Evolutionary conservation across 2,329 filamentous ascomycete genomes (phyloP).

Genomic region (Aciculosporium take): DNA sequence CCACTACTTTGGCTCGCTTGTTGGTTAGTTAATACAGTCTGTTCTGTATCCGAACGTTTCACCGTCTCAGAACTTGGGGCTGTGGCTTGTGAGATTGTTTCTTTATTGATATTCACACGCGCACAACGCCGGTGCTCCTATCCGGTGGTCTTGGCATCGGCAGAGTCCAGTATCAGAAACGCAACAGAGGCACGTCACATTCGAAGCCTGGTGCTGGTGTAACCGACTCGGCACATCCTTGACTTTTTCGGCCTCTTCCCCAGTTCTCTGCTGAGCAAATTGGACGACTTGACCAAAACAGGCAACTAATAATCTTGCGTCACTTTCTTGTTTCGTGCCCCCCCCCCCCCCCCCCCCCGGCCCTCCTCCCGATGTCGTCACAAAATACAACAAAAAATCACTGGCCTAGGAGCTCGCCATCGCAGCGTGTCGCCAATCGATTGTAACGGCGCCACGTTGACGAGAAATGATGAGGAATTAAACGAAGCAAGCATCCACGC

Average conservation of each 20-base stretch:
- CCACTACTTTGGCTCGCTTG: neutral
- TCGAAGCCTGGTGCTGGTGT: no score
- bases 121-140: neutral
- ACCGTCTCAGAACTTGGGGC: neutral
- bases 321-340: neutral
- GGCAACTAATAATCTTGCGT: neutral
- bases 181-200: neutral
- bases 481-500: no score
- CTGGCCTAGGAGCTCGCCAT: neutral
- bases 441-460: neutral
- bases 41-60: neutral
- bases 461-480: neutral
- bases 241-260: neutral
- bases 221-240: no score
- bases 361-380: no score
- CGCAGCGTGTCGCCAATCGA: neutral
- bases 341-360: no score
- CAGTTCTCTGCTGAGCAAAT: neutral
- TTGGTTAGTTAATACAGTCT: neutral
- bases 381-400: neutral
- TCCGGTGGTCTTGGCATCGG: neutral
- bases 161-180: neutral
- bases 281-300: neutral
- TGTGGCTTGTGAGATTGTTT: neutral
- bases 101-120: neutral